Evolutionary conservation across 2,329 filamentous ascomycete species (phyloP), one percentile per base, ranked within the genome.

Genomic region (Coniochaeta prunicola): DNA sequence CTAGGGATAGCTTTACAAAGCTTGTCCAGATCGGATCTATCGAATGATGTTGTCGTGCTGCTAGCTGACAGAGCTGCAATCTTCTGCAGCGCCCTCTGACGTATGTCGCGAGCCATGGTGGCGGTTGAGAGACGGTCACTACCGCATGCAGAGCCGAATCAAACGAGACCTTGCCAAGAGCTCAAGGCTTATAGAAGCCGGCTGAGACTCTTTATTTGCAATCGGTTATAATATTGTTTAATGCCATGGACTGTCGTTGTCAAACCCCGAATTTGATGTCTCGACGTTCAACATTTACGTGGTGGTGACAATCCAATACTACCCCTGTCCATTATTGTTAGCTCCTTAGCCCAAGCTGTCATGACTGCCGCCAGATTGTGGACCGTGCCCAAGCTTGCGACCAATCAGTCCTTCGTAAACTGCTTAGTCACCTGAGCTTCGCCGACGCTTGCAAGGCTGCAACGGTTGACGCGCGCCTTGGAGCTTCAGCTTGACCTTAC

Each of bases 11-110:
- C 84, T 68, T 74, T 80, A 69, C 82, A 87, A 28, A 88, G 73
- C 60, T 79, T 78, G 62, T 87, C 83, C 58, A 88, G 79, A 63
- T 88, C 85, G 56, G 84, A 85, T 68, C 80, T 78, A 66, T 87
- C 84, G 64, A 83, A 83, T 1, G 81, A 76, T 13, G 78, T 75
- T 50, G 75, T 71, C 19, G 82, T 74, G 68, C 75, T 80, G 45
- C 78, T 75, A 30, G 84, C 82, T 15, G 85, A 86, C 58, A 88
- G 76, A 53, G 79, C 77, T 45, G 85, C 85, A 64, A 88, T 86
- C 74, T 85, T 87, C 72, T 87, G 77, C 59, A 88, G 76, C 64
- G 85, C 85, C 68, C 78, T 79, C 63, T 81, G 82, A 68, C 85
- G 83, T 62, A 88, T 80, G 66, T 83, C 77, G 68, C 79, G 78